Conservation (phyloP, 805 yeast genomes). For the Scheffersomyces ergatensis region DNA sequence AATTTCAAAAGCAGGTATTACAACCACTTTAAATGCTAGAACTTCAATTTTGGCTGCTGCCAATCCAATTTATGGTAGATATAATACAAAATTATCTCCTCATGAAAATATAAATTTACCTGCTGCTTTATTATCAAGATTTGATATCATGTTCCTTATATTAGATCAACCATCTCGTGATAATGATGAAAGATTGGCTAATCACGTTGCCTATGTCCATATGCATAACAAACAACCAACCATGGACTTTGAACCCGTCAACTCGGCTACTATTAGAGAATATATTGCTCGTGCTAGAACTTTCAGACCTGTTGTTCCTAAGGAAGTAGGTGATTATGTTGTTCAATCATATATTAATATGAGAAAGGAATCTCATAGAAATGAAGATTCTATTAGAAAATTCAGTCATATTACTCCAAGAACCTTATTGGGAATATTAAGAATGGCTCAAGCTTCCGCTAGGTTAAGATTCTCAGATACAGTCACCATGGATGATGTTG, state of each 20-base stretch:
- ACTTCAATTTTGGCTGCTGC: conserved; percentile 97
- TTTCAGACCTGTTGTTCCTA: conserved; percentile 80
- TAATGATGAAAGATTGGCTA: conserved; percentile 80
- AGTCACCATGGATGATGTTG: conserved; percentile 81
- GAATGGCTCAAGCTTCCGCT: conserved; percentile 94
- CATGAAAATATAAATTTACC: conserved; percentile 95
- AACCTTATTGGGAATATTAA: conserved; percentile 83
- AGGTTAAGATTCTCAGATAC: conserved; percentile 74
- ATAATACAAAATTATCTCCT: conserved; percentile 86
- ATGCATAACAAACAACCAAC: conserved; percentile 88
- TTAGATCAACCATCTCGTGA: conserved; percentile 82
- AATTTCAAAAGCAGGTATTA: conserved; percentile 95
- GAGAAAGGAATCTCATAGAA: conserved; percentile 85
- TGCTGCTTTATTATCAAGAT: conserved; percentile 92
- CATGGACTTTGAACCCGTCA: conserved; percentile 70
- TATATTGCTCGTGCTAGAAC: conserved; percentile 83
- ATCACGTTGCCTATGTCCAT: conserved; percentile 94
- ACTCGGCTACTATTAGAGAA: conserved; percentile 78
- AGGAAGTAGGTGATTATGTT: conserved; percentile 82
- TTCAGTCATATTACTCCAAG: conserved; percentile 95
- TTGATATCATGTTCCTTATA: conserved; percentile 83
- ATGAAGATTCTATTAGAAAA: conserved; percentile 71
- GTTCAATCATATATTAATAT: conserved; percentile 83
- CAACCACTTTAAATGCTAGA: conserved; percentile 93
- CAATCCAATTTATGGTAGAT: conserved; percentile 94